A percentile compares a stretch with the other conserved stretches of the same genome.
These are phyloP conservation scores for Oryza meyeriana DNA, from an alignment of 176 grass and related monocot genomes.

Conservation along the genomic window DNA sequence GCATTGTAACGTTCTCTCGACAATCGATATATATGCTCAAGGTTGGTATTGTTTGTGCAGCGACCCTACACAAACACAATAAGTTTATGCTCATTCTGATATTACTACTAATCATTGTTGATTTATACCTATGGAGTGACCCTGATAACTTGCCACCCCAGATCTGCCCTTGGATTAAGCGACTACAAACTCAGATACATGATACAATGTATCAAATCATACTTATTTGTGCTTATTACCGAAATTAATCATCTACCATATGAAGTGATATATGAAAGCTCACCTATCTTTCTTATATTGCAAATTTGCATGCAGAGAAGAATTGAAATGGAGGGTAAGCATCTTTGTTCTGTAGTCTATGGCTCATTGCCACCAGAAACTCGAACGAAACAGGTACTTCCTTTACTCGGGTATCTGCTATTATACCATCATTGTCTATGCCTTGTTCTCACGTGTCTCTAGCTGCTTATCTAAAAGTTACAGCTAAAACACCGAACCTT, in stretches of 20 bases:
- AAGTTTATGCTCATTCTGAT: neutral
- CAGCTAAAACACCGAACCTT: neutral
- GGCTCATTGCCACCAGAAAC: constrained; percentile 96
- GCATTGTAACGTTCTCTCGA: constrained; percentile 84
- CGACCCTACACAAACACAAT: neutral
- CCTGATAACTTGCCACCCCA: neutral
- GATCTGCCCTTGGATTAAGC: neutral
- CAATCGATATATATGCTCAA: constrained; percentile 74
- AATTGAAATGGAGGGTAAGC: constrained; percentile 77
- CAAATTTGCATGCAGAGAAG: constrained; percentile 58
- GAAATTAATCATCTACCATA: neutral
- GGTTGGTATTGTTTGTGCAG: constrained; percentile 47
- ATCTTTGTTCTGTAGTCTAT: constrained; percentile 97
- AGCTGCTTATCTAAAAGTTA: neutral
- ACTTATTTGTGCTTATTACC: neutral
- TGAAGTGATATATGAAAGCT: constrained; percentile 25
- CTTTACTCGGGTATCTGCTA: constrained; percentile 11
- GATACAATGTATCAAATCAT: neutral
- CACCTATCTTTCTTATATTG: constrained; percentile 22
- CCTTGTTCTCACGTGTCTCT: constrained; percentile 20
- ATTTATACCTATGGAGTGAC: neutral
- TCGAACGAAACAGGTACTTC: constrained; percentile 86
- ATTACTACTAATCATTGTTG: constrained; percentile 3
- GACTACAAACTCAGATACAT: neutral
- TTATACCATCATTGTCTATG: neutral